Base-by-base conservation (phyloP, 768 basidiomycete species). In the Asterophora parasitica region DNA sequence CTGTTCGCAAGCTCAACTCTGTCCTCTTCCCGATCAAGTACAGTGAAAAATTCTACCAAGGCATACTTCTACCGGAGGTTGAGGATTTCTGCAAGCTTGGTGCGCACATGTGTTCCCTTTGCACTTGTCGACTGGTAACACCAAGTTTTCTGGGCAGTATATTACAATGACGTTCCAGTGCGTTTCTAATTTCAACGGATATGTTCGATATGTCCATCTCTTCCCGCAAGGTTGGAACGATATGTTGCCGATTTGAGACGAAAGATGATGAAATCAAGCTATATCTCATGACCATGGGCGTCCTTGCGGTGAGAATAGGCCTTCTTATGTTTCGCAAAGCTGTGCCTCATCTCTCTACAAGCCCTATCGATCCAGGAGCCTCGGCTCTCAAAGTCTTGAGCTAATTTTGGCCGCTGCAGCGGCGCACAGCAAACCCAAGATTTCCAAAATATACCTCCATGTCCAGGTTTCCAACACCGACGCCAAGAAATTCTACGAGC, bases 211-310 rank as follows among this genome's bases (percentile, higher is more conserved):
- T 26, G 20, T 44, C 27, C 53, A 56, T 57, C 47, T 44, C 26
- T 52, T 54, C 51, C 51, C 47, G 38, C 49, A 58, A 75, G 73
- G 84, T 94, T 53, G 92, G 92, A 50, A 89, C 83, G 4, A 78
- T 93, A 59, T 92, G 88, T 65, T 91, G 88, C 69, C 80, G 89
- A 49, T 65, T 92, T 51, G 92, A 95, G 66, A 76, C 71, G 44
- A 79, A 81, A 58, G 75, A 78, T 58, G 76, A 70, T 37, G 66
- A 73, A 56, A 71, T 67, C 36, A 72, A 74, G 39, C 67, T 90
- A 50, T 94, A 94, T 68, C 75, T 93, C 61, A 90, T 92, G 85
- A 94, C 92, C 42, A 85, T 94, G 83, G 92, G 91, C 36, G 70
- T 94, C 53, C 81, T 94, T 46, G 90, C 89, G 47, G 90, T 92